A percentile compares a stretch with the other conserved stretches of the same genome.
Conservation (phyloP, 2,329 filamentous ascomycete species). For the Hymenoscyphus occultus region DNA sequence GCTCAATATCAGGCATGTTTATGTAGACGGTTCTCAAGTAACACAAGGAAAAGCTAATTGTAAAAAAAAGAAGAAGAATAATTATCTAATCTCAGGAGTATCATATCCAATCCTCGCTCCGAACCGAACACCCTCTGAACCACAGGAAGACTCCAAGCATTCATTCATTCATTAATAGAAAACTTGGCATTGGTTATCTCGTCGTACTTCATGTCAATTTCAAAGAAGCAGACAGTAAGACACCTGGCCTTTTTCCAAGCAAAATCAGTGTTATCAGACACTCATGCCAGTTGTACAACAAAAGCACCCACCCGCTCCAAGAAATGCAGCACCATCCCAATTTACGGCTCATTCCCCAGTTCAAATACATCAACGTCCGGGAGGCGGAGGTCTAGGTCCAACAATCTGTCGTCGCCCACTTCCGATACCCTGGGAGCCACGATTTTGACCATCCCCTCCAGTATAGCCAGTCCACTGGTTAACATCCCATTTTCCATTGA, state of each 20-base stretch:
- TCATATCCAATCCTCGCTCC: neutral
- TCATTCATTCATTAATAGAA: neutral
- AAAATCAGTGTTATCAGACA: neutral
- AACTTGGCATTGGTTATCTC: neutral
- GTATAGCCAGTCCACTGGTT: constrained; percentile 62
- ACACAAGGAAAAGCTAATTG: neutral
- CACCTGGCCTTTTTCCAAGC: neutral
- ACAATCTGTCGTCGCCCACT: constrained; percentile 73
- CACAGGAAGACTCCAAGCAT: neutral
- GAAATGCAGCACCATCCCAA: neutral
- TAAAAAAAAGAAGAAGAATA: neutral
- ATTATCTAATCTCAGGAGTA: neutral
- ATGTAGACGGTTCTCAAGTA: neutral
- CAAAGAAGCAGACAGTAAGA: neutral
- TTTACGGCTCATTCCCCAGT: neutral
- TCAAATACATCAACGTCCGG: constrained; percentile 2
- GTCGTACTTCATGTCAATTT: neutral
- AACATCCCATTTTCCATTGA: constrained; percentile 66
- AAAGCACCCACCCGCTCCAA: constrained; percentile 4
- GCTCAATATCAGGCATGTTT: neutral
- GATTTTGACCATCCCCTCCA: constrained; percentile 72
- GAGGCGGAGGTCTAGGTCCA: constrained; percentile 63
- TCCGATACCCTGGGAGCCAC: constrained; percentile 62
- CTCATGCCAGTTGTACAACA: neutral
- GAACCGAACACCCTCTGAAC: neutral